Base-by-base conservation (phyloP, 2,329 filamentous ascomycete species). In the Mycosphaerella sp. region DNA sequence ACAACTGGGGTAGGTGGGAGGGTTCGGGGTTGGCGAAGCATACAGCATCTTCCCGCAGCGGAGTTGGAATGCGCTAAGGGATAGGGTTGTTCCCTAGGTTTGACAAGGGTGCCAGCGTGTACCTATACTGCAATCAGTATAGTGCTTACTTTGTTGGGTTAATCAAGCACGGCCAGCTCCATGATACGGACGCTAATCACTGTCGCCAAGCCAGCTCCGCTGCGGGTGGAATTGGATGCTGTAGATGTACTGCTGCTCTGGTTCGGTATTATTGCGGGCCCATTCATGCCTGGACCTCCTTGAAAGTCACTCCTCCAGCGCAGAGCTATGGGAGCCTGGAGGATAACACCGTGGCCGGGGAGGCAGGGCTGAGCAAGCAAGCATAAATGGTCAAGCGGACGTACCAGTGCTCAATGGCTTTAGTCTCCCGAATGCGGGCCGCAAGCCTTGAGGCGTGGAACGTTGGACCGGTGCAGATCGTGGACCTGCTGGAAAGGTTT, bases 341-440 rank as follows among this genome's bases (percentile, higher is more conserved):
- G 40, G 30, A 48, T 35, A 30, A 16, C 41, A 37, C 16, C 2
- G 41, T 28, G 34, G 47, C 41, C 45, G 25, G 45, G 46, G 18
- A 34, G 46, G 37, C 21, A 25, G 21, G 18, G 27, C 37, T 41
- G 28, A 43, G 41, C 37, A 37, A 25, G 46, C 46, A 50, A 53
- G 27, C 41, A 50, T 51, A 45, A 37, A 43, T 39, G 44, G 47
- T 49, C 37, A 52, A 44, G 46, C 54, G 54, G 50, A 18, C 52
- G 52, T 52, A 57, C 52, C 50, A 54, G 49, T 51, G 32, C 45
- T 45, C 50, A 35, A 17, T 50, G 47, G 25, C 47, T 34, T 8
- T 34, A 32, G 13, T 45, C 47, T 55, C 44, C 50, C 44, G 44
- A 53, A 47, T 50, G 50, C 44, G 41, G 41, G 51, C 42, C 47